Evolutionary conservation across 2,329 filamentous ascomycete species (phyloP), one percentile per base, ranked within the genome.

Genomic region (Monosporascus ibericus): DNA sequence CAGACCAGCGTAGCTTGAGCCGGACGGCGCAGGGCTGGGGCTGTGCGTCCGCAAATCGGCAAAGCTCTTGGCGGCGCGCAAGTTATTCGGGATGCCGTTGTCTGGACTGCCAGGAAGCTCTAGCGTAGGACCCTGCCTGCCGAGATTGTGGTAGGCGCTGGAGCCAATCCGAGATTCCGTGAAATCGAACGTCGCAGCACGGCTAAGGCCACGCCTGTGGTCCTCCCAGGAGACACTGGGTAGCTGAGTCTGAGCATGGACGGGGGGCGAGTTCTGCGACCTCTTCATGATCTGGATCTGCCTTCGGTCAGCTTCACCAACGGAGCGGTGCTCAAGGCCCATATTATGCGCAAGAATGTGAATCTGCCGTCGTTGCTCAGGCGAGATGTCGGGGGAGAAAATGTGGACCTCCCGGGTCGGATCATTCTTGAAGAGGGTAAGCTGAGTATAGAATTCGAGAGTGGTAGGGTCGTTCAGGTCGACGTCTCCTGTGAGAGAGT

Each of bases 101-200:
- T 85, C 83, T 18, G 82, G 89, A 65, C 90, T 92, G 59, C 90
- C 90, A n/a, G 92, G 85, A 53, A 94, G 84, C 66, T 92, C 88
- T 38, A 97, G 77, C n/a, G 92, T 91, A 30, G 88, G 89, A 27
- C 87, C 86, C 60, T 92, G 90, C 58, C 92, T 85, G 22, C 88
- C 86, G 54, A 96, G 80, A 2, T 87, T 82, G 63, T 85, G 85
- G 60, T 91, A 92, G 59, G 87, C 87, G 59, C 81, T 84, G 48
- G 78, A 78, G 20, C 85, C 85, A 34, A 74, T 75, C 20, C 79
- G 73, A 22, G 87, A 86, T 56, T 87, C 87, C 59, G 89, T 91
- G 70, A 97, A 97, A 70, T 97, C 94, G 60, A 95, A 96, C 2
- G 94, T 97, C n/a, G 94, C 94, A 17, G 94, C 92, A 57, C 94